These are phyloP conservation scores for Annulohypoxylon moriforme DNA, from an alignment of 495 filamentous ascomycete species.

Conservation along the genomic window DNA sequence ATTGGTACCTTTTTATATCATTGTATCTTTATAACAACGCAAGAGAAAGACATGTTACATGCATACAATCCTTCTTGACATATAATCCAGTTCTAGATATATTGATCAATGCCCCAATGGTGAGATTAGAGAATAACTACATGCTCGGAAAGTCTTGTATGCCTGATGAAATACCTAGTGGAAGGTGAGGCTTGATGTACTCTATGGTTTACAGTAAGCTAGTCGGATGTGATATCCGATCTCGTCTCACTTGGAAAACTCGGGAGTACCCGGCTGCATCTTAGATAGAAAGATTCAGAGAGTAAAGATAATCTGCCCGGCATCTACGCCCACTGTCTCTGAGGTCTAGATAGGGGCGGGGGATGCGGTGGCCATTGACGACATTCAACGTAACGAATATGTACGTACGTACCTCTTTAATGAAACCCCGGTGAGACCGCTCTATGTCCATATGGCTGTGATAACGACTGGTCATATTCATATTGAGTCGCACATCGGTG, in stretches of 20 bases:
- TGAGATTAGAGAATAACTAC: no score
- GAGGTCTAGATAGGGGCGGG: neutral
- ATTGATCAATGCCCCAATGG: no score
- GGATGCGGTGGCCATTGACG: neutral
- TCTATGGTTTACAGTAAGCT: neutral
- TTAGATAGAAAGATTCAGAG: neutral
- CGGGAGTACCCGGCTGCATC: constrained; percentile 1
- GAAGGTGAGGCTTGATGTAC: no score
- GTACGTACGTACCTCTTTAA: neutral
- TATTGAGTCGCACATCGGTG: neutral
- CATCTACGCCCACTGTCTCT: neutral
- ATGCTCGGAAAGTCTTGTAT: no score
- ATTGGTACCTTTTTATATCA: no score
- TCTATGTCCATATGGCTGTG: constrained; percentile 1
- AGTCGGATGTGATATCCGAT: neutral
- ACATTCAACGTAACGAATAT: neutral
- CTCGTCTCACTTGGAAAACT: neutral
- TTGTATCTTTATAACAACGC: no score
- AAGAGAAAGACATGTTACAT: no score
- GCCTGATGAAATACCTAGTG: neutral
- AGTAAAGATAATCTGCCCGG: constrained; percentile 10
- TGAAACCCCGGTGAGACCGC: neutral
- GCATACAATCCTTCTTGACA: no score
- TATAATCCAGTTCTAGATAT: no score
- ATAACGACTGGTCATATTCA: constrained; percentile 2